Evolutionary conservation across 2,329 filamentous ascomycete species (phyloP).

Genomic region (Ceratocystis huliohia): DNA sequence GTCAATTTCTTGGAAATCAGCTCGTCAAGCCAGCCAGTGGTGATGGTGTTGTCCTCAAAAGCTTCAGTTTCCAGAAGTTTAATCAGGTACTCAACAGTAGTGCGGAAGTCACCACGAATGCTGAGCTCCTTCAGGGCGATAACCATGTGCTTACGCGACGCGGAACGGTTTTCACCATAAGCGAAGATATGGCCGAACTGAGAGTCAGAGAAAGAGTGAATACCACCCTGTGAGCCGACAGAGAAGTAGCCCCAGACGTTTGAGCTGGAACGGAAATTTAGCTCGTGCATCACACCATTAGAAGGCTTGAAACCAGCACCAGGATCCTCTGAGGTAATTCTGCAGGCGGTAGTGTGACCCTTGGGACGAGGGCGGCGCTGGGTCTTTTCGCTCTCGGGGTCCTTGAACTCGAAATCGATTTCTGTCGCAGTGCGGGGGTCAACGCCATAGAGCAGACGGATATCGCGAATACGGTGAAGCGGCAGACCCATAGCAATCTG

Average conservation of each 20-base stretch:
- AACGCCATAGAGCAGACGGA: constrained; percentile 87
- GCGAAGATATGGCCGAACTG: constrained; percentile 99
- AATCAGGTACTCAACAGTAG: constrained; percentile 96
- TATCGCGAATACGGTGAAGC: constrained; percentile 88
- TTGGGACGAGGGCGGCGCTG: constrained; percentile 87
- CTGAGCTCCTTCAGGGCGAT: constrained; percentile 96
- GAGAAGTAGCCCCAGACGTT: constrained; percentile 99
- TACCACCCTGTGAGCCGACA: constrained; percentile 87
- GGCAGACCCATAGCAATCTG: constrained; percentile 99
- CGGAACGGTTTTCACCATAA: constrained; percentile 92
- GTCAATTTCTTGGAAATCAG: constrained; percentile 96
- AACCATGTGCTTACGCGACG: constrained; percentile 98
- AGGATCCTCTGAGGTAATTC: constrained; percentile 97
- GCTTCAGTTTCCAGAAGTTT: constrained; percentile 96
- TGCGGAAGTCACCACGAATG: constrained; percentile 98
- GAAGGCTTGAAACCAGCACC: constrained; percentile 99
- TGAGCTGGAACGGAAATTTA: constrained; percentile 97
- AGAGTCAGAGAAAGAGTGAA: constrained; percentile 97
- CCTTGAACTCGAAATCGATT: constrained; percentile 95
- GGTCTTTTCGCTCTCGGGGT: constrained; percentile 64
- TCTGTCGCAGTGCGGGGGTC: constrained; percentile 75
- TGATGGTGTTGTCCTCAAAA: constrained; percentile 98
- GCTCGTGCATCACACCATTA: constrained; percentile 94
- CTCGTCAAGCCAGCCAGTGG: constrained; percentile 96
- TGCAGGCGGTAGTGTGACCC: constrained; percentile 94